phyloP scores from a whole-genome alignment of 2,329 filamentous ascomycete genomes.

The Pseudogymnoascus sp. region DNA sequence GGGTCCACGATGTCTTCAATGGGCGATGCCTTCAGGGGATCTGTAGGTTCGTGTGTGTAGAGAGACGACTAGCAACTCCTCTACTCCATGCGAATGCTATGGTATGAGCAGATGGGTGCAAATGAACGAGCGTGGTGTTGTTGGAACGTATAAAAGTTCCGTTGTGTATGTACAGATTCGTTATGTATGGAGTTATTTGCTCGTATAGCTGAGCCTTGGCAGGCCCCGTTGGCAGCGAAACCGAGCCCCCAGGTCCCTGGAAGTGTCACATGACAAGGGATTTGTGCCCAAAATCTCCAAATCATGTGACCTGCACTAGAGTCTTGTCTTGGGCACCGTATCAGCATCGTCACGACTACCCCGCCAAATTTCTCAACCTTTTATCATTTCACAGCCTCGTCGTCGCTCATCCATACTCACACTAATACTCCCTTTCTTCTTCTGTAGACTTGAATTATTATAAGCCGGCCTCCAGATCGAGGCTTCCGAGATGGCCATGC shows the following conservation, averaged over 20 bases:
- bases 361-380: background rate
- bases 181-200: constrained; percentile 3
- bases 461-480: too few relatives aligned
- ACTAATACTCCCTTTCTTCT: background rate
- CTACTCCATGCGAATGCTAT: background rate
- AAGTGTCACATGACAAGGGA: background rate
- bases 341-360: background rate
- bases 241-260: background rate
- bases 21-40: background rate
- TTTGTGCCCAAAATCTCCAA: background rate
- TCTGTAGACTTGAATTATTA: background rate
- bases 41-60: background rate
- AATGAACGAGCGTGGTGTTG: background rate
- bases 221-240: constrained; percentile 5
- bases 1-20: background rate
- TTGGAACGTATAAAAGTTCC: constrained; percentile 4
- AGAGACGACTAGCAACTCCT: background rate
- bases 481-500: background rate
- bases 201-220: background rate
- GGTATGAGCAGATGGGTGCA: background rate
- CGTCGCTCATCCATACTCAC: background rate
- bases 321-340: background rate
- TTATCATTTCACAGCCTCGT: background rate
- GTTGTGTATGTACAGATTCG: constrained; percentile 2
- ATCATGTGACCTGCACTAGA: background rate